phyloP scores from a whole-genome alignment of 169 alveolate species.

The Plasmodium cynomolgi region DNA sequence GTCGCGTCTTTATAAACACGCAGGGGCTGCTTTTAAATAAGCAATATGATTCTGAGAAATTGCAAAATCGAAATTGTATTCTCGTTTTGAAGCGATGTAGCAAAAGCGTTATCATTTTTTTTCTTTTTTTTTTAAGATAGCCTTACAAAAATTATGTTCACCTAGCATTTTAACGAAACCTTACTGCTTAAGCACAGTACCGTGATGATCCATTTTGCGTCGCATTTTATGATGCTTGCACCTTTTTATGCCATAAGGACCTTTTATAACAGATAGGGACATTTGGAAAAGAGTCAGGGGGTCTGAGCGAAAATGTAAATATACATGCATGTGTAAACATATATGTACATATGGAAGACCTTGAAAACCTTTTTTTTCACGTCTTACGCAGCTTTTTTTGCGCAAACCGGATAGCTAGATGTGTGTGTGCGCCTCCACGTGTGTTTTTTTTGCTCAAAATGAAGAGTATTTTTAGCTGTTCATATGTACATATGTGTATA shows the following conservation, averaged over 20 bases:
- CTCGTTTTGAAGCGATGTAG: constrained; percentile 13
- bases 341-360: neutral
- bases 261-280: neutral
- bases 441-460: neutral
- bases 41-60: neutral
- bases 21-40: neutral
- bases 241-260: neutral
- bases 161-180: neutral
- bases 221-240: neutral
- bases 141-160: neutral
- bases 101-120: neutral
- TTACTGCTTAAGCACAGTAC: neutral
- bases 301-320: neutral
- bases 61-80: neutral
- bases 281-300: neutral
- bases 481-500: too few relatives aligned
- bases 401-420: neutral
- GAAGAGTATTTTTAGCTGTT: neutral
- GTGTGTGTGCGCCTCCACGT: neutral
- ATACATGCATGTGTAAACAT: neutral
- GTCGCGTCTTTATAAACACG: neutral
- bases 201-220: neutral
- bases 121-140: neutral
- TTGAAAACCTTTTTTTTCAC: neutral
- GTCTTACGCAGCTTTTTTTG: neutral